phyloP scores from a whole-genome alignment of 805 yeast genomes.

The Myxozyma sirexii region DNA sequence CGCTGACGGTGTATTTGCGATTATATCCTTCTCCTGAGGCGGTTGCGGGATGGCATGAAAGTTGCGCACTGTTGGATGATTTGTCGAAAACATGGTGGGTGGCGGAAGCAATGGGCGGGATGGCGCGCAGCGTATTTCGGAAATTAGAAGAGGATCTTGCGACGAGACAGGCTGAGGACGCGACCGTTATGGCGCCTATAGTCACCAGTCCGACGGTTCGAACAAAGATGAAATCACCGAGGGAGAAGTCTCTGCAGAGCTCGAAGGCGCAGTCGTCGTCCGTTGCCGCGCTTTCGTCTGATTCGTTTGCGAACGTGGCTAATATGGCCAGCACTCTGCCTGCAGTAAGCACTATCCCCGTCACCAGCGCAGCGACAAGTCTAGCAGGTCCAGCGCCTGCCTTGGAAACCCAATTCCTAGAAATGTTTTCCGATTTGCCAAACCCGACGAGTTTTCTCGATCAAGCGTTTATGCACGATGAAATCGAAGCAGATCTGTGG shows the following conservation, averaged over 20 bases:
- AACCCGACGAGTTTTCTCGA: conserved; percentile 43
- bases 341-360: too few relatives aligned
- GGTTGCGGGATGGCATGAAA: conserved; percentile 39
- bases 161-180: conserved; percentile 10
- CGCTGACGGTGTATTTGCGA: conserved; percentile 44
- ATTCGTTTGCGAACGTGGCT: too few relatives aligned
- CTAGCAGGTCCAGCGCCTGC: conserved; percentile 8
- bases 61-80: conserved; percentile 38
- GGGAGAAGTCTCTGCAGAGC: not conserved
- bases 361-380: too few relatives aligned
- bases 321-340: too few relatives aligned
- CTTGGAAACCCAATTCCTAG: conserved; percentile 39
- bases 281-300: not conserved
- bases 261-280: not conserved
- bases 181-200: not conserved
- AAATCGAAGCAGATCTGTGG: conserved; percentile 33
- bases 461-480: conserved; percentile 38
- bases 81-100: conserved; percentile 44
- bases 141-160: conserved; percentile 33
- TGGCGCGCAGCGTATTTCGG: conserved; percentile 41
- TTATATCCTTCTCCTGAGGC: conserved; percentile 41
- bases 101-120: conserved; percentile 44
- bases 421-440: conserved; percentile 43
- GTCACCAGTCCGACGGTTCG: not conserved
- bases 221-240: not conserved